These are phyloP conservation scores for Dactylis glomerata DNA, from an alignment of 176 grass and related monocot species.

Conservation along the genomic window DNA sequence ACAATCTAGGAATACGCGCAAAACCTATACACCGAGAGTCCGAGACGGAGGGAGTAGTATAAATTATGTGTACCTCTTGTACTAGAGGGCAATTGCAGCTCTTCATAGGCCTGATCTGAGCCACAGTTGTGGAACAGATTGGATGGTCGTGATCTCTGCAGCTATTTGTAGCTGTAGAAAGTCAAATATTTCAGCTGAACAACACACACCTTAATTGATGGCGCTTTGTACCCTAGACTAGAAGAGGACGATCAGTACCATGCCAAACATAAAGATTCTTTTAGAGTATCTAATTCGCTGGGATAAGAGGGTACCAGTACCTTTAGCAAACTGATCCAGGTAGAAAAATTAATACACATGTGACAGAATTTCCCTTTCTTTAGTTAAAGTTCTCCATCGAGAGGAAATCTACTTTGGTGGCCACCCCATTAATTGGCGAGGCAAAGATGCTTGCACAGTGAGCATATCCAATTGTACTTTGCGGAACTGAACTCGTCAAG, in stretches of 20 bases:
- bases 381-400: conserved; percentile 30
- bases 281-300: conserved; percentile 1
- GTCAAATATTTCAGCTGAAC: conserved; percentile 1
- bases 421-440: conserved; percentile 31
- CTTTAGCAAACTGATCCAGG: background rate
- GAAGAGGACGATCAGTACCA: background rate
- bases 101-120: background rate
- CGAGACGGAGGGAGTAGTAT: too few species aligned
- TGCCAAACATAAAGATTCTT: background rate
- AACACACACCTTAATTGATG: background rate
- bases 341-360: conserved; percentile 27
- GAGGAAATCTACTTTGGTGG: conserved; percentile 39
- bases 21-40: too few species aligned
- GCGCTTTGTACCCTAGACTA: background rate
- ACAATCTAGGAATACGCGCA: too few species aligned
- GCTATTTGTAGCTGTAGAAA: background rate
- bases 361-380: conserved; percentile 40
- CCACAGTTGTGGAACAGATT: background rate
- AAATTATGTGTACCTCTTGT: conserved; percentile 6
- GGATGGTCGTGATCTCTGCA: background rate
- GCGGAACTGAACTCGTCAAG: conserved; percentile 21
- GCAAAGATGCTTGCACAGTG: conserved; percentile 30
- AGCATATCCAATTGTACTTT: conserved; percentile 27
- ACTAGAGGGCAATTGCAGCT: background rate
- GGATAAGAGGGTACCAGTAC: background rate